Evolutionary conservation across 2,329 filamentous ascomycete genomes (phyloP), one percentile per base, ranked within the genome.

Genomic region (Kalaharituber pfeilii): DNA sequence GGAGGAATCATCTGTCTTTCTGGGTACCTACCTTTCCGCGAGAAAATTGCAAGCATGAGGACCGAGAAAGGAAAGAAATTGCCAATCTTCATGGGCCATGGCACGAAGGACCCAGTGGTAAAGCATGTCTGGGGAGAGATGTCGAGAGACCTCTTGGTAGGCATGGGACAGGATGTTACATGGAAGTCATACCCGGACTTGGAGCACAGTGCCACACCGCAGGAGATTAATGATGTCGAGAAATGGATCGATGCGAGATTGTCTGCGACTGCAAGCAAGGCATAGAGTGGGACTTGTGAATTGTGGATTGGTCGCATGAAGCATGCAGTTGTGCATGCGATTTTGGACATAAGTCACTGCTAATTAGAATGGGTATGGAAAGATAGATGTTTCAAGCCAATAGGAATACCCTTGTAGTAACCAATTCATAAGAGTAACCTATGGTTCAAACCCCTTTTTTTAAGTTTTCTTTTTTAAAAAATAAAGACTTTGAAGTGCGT

Each of bases 1-100:
- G 89, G 80, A n/a, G 89, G 88, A 59, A 84, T 96, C 59, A 81
- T 95, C 59, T 86, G 82, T 6, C 70, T 96, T 58, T 91, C 84
- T 11, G 82, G 79, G 63, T 96, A 93, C 69, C 70, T 95, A 62
- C 74, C 86, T 20, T 72, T 95, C 49, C 74, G 78, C 59, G 71
- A 76, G 58, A 82, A 81, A 65, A 67, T 86, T 60, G 73, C 75
- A 65, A 73, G 74, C 7, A 71, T 77, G 59, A 67, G 77, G 15
- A 72, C 75, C 1, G 71, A 72, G 61, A 72, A 75, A 53, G 87
- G 86, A 67, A 78, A 81, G 68, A 73, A 82, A 39, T 94, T 86
- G 1, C 84, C 84, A 1, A 80, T 96, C 59, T 85, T 91, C 69
- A 83, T 95, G 80, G 86, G 78, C 11, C 91, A 96, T 63, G 91